Percentiles rank a stretch among this genome's conserved stretches.
Conservation (phyloP, 495 filamentous ascomycete species). For the Cercophora samala region DNA sequence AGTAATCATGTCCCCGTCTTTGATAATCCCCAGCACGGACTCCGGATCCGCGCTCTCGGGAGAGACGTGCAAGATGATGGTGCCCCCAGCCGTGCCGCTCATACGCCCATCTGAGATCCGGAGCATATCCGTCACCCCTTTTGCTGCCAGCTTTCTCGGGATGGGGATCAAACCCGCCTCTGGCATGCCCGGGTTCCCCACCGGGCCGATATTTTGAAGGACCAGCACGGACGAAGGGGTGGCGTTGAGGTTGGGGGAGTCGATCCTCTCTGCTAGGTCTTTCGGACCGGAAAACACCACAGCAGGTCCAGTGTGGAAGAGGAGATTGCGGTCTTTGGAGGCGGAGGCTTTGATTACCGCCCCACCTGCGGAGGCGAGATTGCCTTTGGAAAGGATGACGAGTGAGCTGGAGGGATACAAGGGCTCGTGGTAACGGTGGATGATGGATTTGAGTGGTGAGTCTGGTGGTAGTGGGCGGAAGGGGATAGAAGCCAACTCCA, state of each 20-base stretch:
- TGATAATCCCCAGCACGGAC: slow-evolving; percentile 57
- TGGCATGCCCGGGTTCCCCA: slow-evolving; percentile 67
- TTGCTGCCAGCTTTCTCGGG: slow-evolving; percentile 56
- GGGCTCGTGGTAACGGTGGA: slow-evolving; percentile 51
- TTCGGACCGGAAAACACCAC: slow-evolving; percentile 57
- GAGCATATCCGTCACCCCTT: slow-evolving; percentile 64
- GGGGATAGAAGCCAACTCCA: slow-evolving; percentile 48
- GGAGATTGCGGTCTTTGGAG: slow-evolving; percentile 50
- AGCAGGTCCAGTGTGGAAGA: slow-evolving; percentile 52
- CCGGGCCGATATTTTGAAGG: slow-evolving; percentile 59
- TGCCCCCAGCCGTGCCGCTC: slow-evolving; percentile 67
- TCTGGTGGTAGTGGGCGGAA: slow-evolving; percentile 40
- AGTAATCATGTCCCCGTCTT: slow-evolving; percentile 56
- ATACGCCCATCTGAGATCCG: slow-evolving; percentile 64
- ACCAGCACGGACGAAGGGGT: slow-evolving; percentile 54
- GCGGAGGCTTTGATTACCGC: slow-evolving; percentile 64
- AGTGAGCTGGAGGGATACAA: slow-evolving; percentile 56
- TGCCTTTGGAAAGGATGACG: slow-evolving; percentile 50
- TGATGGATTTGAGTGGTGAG: slow-evolving; percentile 31
- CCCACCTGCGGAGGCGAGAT: slow-evolving; percentile 48
- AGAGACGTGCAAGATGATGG: slow-evolving; percentile 63
- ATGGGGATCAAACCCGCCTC: slow-evolving; percentile 65
- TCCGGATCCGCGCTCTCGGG: slow-evolving; percentile 58
- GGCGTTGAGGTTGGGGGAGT: slow-evolving; percentile 53
- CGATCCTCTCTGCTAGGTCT: slow-evolving; percentile 57